A percentile compares a stretch with the other conserved stretches of the same genome.
phyloP scores from a whole-genome alignment of 306 rosid species.

The Erythrophleum fordii region DNA sequence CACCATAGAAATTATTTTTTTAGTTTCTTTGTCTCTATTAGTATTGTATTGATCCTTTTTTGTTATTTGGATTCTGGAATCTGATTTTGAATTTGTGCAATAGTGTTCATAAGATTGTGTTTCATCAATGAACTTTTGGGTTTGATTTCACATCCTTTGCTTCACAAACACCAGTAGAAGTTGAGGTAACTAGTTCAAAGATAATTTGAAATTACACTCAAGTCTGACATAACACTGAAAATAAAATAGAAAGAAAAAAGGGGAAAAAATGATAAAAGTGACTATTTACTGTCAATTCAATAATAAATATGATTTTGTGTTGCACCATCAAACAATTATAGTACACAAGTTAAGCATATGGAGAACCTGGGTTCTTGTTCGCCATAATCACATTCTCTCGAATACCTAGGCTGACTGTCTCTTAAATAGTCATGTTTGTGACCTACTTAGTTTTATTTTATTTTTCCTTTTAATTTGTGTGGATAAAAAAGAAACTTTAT shows the following conservation, averaged over 20 bases:
- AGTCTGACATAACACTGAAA: conserved; percentile 4
- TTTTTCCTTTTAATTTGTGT: too few species aligned
- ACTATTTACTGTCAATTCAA: neutral
- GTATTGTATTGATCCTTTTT: neutral
- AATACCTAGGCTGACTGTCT: neutral
- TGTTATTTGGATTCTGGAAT: conserved; percentile 4
- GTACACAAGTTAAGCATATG: neutral
- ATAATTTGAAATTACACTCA: conserved; percentile 10
- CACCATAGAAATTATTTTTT: neutral
- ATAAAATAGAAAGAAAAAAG: neutral
- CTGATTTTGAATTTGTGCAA: conserved; percentile 15
- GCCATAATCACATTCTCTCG: neutral
- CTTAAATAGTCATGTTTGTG: neutral
- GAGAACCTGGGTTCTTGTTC: neutral
- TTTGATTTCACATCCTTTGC: conserved; percentile 15
- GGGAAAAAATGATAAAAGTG: neutral
- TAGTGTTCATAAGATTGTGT: neutral
- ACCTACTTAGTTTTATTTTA: neutral
- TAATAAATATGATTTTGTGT: neutral
- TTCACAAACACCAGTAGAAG: neutral
- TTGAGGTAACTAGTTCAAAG: conserved; percentile 15
- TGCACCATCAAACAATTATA: neutral
- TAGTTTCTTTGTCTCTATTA: neutral
- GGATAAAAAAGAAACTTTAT: neutral
- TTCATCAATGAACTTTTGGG: neutral